Conservation (phyloP, 2,329 filamentous ascomycete genomes). For the Aspergillus hiratsukae region DNA sequence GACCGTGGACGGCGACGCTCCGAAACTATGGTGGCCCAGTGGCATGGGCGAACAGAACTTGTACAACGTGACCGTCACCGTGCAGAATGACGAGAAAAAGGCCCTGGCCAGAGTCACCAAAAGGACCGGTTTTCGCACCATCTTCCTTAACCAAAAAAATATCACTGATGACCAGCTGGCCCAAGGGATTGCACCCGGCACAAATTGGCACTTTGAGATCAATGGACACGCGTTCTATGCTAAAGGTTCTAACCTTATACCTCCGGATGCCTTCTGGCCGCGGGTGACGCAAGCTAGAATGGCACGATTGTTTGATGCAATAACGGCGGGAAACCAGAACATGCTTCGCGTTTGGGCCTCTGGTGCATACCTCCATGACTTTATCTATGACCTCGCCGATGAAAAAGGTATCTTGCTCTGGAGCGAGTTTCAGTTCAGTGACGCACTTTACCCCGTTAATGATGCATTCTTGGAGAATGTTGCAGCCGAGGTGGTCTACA, state of each 20-base stretch:
- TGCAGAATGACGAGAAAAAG: slow-evolving; percentile 36
- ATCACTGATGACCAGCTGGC: slow-evolving; percentile 52
- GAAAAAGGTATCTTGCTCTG: slow-evolving; percentile 58
- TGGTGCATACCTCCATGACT: slow-evolving; percentile 57
- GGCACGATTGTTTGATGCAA: slow-evolving; percentile 50
- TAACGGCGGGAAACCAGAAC: slow-evolving; percentile 57
- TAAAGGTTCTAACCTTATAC: slow-evolving; percentile 61
- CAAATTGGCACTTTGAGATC: slow-evolving; percentile 62
- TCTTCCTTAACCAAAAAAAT: slow-evolving; percentile 54
- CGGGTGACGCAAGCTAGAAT: slow-evolving; percentile 53
- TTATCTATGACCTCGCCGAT: slow-evolving; percentile 60
- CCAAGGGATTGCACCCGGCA: slow-evolving; percentile 53
- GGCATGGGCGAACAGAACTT: slow-evolving; percentile 55
- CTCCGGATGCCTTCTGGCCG: slow-evolving; percentile 60
- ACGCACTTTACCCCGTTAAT: slow-evolving; percentile 56
- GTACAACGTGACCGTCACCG: slow-evolving; percentile 51
- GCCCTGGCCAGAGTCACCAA: slow-evolving; percentile 47
- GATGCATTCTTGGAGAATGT: slow-evolving; percentile 53
- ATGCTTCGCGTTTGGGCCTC: slow-evolving; percentile 62
- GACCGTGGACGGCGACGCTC: slow-evolving; percentile 39
- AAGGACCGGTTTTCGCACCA: slow-evolving; percentile 58
- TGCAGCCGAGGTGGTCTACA: slow-evolving; percentile 53
- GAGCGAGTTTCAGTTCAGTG: slow-evolving; percentile 61
- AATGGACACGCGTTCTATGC: slow-evolving; percentile 62
- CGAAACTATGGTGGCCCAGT: slow-evolving; percentile 59